A percentile compares a stretch with the other conserved stretches of the same genome.
Evolutionary conservation across 768 basidiomycete genomes (phyloP).

Genomic region (Rhodosporidiobolus odoratus): DNA sequence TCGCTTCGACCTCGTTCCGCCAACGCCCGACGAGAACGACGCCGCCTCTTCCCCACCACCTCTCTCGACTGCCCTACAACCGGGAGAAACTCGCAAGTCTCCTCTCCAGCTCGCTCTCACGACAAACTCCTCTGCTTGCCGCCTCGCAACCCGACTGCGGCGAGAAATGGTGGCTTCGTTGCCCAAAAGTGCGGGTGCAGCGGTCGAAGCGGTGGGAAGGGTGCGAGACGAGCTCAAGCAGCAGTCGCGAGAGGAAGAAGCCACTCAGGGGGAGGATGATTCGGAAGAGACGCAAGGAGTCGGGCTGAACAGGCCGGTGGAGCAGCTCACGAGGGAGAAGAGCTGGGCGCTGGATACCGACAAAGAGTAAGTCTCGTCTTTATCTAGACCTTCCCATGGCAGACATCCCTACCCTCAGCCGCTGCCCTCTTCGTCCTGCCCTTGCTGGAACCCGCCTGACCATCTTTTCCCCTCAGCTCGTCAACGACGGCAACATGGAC

Average conservation of each 20-base stretch:
- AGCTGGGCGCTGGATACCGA: slow-evolving; percentile 36
- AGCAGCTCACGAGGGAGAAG: slow-evolving; percentile 44
- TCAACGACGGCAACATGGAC: slow-evolving; percentile 23
- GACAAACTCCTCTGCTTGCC: slow-evolving; percentile 85
- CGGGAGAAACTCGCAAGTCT: slow-evolving; percentile 44
- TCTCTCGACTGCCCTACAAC: neutral
- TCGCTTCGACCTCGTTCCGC: slow-evolving; percentile 59
- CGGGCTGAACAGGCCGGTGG: slow-evolving; percentile 49
- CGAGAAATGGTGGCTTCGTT: slow-evolving; percentile 74
- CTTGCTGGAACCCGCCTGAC: neutral
- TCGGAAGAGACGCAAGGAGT: slow-evolving; percentile 34
- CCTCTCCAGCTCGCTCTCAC: slow-evolving; percentile 65
- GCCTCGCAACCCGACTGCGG: slow-evolving; percentile 70
- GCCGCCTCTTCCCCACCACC: neutral
- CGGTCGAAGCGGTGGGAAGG: slow-evolving; percentile 66
- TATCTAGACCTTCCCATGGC: neutral
- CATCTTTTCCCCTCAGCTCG: neutral
- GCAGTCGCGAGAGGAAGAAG: slow-evolving; percentile 44
- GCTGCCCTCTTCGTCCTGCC: neutral
- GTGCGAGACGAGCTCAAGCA: slow-evolving; percentile 59
- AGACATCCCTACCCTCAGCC: too few species aligned
- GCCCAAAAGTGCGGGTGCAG: slow-evolving; percentile 65
- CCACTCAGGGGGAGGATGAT: slow-evolving; percentile 4
- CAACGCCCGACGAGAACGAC: slow-evolving; percentile 11
- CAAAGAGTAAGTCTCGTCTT: too few species aligned